Conservation (phyloP, 179 eudicot genomes). For the Pouteria campechiana region DNA sequence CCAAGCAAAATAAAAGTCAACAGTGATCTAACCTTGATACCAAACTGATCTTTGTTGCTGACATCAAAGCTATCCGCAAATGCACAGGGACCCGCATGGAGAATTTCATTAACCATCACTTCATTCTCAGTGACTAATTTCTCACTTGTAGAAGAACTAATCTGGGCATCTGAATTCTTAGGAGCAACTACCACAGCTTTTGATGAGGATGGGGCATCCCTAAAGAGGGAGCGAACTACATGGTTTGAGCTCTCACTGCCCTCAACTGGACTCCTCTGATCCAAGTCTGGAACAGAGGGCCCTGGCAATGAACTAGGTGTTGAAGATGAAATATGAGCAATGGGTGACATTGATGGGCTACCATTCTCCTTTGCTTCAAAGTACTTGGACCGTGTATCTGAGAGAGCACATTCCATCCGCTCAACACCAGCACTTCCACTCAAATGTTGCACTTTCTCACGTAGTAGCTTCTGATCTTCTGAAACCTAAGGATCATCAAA, state of each 20-base stretch:
- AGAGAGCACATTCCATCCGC: slow-evolving; percentile 77
- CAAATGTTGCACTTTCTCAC: slow-evolving; percentile 67
- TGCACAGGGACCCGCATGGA: slow-evolving; percentile 50
- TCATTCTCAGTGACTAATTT: slow-evolving; percentile 52
- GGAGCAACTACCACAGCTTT: slow-evolving; percentile 23
- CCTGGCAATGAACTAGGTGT: slow-evolving; percentile 23
- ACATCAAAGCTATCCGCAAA: slow-evolving; percentile 33
- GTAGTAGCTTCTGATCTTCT: slow-evolving; percentile 77
- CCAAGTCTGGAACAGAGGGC: slow-evolving; percentile 18
- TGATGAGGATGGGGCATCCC: slow-evolving; percentile 18
- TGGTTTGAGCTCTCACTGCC: slow-evolving; percentile 18
- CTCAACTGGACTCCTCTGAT: slow-evolving; percentile 13
- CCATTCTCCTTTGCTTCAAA: slow-evolving; percentile 56
- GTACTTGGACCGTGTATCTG: slow-evolving; percentile 48
- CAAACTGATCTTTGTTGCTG: slow-evolving; percentile 23
- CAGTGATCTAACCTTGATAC: slow-evolving; percentile 44
- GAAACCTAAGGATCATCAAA: slow-evolving; percentile 37
- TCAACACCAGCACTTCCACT: slow-evolving; percentile 80
- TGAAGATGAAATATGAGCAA: slow-evolving; percentile 39
- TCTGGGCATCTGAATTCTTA: slow-evolving; percentile 12
- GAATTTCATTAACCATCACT: slow-evolving; percentile 61
- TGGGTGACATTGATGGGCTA: slow-evolving; percentile 37
- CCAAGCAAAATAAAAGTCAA: too few relatives aligned
- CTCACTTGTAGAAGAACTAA: slow-evolving; percentile 11
- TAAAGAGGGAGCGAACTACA: slow-evolving; percentile 65